Evolutionary conservation across 495 filamentous ascomycete species (phyloP).

Genomic region (Lasiosphaeria ovina): DNA sequence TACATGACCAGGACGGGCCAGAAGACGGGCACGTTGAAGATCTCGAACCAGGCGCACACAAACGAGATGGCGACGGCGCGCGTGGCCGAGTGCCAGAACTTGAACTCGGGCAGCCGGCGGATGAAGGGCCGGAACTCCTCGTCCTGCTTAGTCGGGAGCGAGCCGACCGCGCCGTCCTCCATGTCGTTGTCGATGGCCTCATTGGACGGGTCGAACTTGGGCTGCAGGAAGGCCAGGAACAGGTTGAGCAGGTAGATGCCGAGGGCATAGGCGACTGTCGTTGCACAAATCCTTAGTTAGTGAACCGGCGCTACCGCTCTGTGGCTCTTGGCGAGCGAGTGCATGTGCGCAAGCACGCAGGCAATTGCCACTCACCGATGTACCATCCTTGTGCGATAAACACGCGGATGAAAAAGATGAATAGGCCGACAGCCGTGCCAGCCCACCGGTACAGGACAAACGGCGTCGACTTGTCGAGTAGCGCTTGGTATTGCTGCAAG

Average conservation of each 20-base stretch:
- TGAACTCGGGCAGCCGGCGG: slow-evolving; percentile 93
- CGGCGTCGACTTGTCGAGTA: slow-evolving; percentile 88
- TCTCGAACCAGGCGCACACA: slow-evolving; percentile 82
- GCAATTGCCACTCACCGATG: slow-evolving; percentile 66
- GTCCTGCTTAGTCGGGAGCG: slow-evolving; percentile 88
- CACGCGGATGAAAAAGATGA: slow-evolving; percentile 84
- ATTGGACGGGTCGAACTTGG: slow-evolving; percentile 97
- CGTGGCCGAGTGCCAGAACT: slow-evolving; percentile 97
- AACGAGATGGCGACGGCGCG: slow-evolving; percentile 83
- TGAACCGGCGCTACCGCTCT: too few species aligned
- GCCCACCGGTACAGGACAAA: slow-evolving; percentile 86
- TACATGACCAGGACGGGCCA: slow-evolving; percentile 98
- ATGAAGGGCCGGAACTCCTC: slow-evolving; percentile 98
- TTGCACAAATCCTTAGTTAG: slow-evolving; percentile 14
- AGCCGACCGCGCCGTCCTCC: slow-evolving; percentile 79
- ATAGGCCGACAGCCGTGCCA: slow-evolving; percentile 68
- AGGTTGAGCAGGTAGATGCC: slow-evolving; percentile 99
- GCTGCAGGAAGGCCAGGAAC: slow-evolving; percentile 97
- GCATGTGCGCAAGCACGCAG: not conserved
- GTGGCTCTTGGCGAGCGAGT: not conserved
- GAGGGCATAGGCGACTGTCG: slow-evolving; percentile 87
- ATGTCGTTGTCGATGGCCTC: slow-evolving; percentile 88
- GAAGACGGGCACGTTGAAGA: slow-evolving; percentile 97
- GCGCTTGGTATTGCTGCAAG: slow-evolving; percentile 87
- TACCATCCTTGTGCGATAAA: slow-evolving; percentile 96